These are phyloP conservation scores for Puccinia hordei DNA, from an alignment of 1,284 basidiomycete species.

Conservation along the genomic window DNA sequence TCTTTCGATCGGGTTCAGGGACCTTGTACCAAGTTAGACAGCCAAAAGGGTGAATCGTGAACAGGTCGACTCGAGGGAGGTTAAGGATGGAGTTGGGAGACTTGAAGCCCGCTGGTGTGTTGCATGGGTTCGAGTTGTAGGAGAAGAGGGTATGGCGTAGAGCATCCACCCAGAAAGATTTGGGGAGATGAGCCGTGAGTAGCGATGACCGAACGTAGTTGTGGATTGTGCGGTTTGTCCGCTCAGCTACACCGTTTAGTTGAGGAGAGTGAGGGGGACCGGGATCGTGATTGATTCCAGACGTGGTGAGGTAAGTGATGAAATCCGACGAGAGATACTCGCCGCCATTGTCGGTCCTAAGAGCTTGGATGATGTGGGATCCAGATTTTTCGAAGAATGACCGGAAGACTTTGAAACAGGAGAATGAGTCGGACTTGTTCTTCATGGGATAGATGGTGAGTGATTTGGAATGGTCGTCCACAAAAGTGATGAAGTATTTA, in stretches of 20 bases:
- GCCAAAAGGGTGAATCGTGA: too few species aligned
- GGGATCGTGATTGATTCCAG: background rate
- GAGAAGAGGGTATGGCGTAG: too few species aligned
- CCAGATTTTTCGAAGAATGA: conserved; percentile 55
- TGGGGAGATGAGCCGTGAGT: background rate
- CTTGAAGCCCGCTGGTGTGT: too few species aligned
- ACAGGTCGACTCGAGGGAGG: too few species aligned
- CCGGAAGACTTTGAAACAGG: conserved; percentile 58
- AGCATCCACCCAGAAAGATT: too few species aligned
- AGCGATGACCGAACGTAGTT: too few species aligned
- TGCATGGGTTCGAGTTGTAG: too few species aligned
- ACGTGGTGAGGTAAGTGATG: background rate
- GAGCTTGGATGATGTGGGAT: conserved; percentile 48
- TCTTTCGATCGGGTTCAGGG: background rate
- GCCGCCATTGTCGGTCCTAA: conserved; percentile 29
- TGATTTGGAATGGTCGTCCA: background rate
- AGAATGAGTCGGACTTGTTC: conserved; percentile 1
- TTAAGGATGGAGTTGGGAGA: too few species aligned
- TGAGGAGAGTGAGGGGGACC: conserved; percentile 30
- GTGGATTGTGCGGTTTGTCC: background rate
- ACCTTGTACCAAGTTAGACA: too few species aligned
- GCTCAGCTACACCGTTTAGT: conserved; percentile 10
- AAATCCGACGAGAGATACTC: background rate
- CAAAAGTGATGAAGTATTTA: conserved; percentile 6
- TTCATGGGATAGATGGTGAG: conserved; percentile 16